Percentiles rank a stretch among this genome's conserved stretches.
Evolutionary conservation across 164 flowering plant species (phyloP).

Genomic region (Tetrastigma voinierianum): DNA sequence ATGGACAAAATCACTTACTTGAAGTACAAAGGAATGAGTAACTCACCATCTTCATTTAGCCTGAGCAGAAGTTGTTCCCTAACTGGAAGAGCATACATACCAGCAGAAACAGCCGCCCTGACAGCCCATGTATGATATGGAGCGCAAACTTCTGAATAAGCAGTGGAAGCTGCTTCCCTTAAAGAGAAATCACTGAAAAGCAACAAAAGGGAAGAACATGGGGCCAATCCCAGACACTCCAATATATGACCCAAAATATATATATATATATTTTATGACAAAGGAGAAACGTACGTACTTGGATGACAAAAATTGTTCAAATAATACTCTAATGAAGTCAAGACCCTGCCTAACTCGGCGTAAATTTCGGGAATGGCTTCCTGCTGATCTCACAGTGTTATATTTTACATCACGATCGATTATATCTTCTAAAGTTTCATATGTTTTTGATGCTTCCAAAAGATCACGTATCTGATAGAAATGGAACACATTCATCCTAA

Average conservation of each 20-base stretch:
- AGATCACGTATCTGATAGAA: constrained; percentile 71
- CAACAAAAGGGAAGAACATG: too few species aligned
- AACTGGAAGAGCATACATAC: constrained; percentile 90
- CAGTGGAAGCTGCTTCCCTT: constrained; percentile 77
- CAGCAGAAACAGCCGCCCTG: constrained; percentile 79
- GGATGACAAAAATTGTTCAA: constrained; percentile 59
- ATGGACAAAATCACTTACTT: too few species aligned
- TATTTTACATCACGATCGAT: constrained; percentile 60
- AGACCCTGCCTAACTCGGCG: constrained; percentile 92
- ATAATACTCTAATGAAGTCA: constrained; percentile 79
- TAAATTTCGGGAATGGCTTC: constrained; percentile 78
- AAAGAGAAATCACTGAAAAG: constrained; percentile 52
- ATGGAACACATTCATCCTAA: too few species aligned
- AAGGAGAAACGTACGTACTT: constrained; percentile 52
- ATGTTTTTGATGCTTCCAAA: constrained; percentile 58
- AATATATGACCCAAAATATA: neutral
- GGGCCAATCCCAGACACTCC: too few species aligned
- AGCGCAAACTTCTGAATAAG: constrained; percentile 80
- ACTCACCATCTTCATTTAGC: constrained; percentile 79
- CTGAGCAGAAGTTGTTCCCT: constrained; percentile 64
- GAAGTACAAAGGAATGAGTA: neutral
- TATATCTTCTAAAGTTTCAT: constrained; percentile 40
- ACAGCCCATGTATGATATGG: constrained; percentile 89
- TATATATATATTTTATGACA: neutral
- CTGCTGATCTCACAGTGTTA: constrained; percentile 57